Conservation (phyloP, 2,329 filamentous ascomycete genomes). For the Talaromyces sp. region DNA sequence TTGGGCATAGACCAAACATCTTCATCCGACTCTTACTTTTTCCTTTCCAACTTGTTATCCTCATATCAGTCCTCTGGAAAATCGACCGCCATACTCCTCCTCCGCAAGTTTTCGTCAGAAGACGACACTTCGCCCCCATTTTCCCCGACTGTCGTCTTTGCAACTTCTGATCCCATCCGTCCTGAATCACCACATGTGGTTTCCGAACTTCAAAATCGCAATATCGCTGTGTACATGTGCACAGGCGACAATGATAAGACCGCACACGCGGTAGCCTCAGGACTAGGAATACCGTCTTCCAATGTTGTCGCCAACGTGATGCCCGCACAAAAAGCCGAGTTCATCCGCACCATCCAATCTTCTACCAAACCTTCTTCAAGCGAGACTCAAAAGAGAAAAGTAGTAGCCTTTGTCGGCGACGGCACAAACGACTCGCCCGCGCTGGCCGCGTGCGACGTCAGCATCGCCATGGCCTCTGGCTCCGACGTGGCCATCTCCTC, state of each 20-base stretch:
- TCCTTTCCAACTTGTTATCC: conserved; percentile 26
- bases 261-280: conserved; percentile 68
- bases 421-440: conserved; percentile 83
- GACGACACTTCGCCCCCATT: conserved; percentile 18
- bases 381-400: conserved; percentile 32
- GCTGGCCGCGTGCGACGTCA: conserved; percentile 71
- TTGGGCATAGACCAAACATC: not conserved
- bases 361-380: conserved; percentile 29
- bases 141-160: conserved; percentile 58
- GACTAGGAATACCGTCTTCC: conserved; percentile 64
- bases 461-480: conserved; percentile 74
- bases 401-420: conserved; percentile 80
- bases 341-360: conserved; percentile 32
- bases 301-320: conserved; percentile 85
- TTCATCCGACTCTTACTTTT: conserved; percentile 25
- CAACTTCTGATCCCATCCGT: conserved; percentile 75
- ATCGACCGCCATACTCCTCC: conserved; percentile 40
- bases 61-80: conserved; percentile 37
- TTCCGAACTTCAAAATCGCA: conserved; percentile 55
- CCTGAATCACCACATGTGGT: conserved; percentile 64
- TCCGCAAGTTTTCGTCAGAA: conserved; percentile 20
- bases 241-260: conserved; percentile 88
- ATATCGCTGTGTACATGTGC: conserved; percentile 81
- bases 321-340: conserved; percentile 65
- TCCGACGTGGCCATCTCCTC: conserved; percentile 79